Evolutionary conservation across 2,329 filamentous ascomycete species (phyloP).

Genomic region (Beauveria varroae): DNA sequence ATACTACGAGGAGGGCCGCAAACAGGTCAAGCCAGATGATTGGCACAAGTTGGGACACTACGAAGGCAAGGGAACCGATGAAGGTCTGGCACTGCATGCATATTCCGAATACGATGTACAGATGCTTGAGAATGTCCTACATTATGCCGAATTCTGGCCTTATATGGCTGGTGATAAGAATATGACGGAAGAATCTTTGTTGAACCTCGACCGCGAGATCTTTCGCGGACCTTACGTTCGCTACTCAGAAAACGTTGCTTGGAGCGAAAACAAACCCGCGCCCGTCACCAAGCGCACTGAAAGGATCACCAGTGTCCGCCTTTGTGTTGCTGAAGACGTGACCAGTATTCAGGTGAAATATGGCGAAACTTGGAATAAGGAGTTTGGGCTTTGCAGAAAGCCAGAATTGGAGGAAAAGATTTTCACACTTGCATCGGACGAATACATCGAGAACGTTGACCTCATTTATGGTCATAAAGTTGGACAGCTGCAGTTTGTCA

Average conservation of each 20-base stretch:
- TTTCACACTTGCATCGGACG: background rate
- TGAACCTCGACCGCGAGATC: background rate
- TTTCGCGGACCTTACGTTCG: slow-evolving; percentile 1
- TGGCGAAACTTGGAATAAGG: background rate
- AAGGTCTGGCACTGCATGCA: background rate
- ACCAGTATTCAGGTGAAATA: background rate
- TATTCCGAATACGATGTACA: background rate
- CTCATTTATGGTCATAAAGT: background rate
- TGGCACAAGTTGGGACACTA: background rate
- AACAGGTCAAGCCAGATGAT: background rate
- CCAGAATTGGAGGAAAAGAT: background rate
- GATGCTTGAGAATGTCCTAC: background rate
- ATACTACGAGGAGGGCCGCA: background rate
- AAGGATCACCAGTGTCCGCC: background rate
- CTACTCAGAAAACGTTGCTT: background rate
- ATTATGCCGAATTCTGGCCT: background rate
- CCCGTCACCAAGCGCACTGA: background rate
- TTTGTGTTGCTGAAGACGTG: background rate
- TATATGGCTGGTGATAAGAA: background rate
- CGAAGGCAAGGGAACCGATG: background rate
- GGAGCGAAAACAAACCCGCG: background rate
- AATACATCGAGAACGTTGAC: background rate
- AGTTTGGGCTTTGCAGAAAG: background rate
- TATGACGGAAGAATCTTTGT: background rate
- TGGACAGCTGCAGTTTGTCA: background rate